Evolutionary conservation across 495 filamentous ascomycete species (phyloP).

Genomic region (Cudoniella acicularis): DNA sequence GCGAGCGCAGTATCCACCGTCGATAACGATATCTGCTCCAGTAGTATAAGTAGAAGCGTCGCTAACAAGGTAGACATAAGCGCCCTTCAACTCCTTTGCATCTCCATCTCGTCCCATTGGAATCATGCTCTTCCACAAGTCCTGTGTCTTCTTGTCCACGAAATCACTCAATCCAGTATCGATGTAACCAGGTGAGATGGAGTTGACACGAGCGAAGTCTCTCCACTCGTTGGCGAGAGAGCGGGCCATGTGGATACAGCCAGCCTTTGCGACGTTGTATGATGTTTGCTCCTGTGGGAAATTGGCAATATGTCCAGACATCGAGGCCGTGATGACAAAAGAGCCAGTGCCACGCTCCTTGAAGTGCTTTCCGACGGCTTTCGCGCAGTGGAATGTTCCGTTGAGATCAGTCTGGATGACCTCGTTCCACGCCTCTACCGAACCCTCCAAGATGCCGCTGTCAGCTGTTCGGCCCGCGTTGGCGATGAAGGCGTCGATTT

Average conservation of each 20-base stretch:
- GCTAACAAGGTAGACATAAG: constrained; percentile 71
- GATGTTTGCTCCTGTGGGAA: constrained; percentile 74
- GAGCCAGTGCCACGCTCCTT: constrained; percentile 56
- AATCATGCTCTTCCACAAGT: constrained; percentile 74
- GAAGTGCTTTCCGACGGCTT: constrained; percentile 62
- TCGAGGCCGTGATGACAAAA: constrained; percentile 62
- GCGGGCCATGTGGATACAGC: constrained; percentile 41
- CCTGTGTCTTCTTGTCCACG: constrained; percentile 63
- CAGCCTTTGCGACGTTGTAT: constrained; percentile 79
- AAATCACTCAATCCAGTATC: constrained; percentile 77
- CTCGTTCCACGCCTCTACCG: constrained; percentile 62
- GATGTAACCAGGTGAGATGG: constrained; percentile 74
- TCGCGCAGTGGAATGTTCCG: constrained; percentile 66
- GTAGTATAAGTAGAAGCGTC: constrained; percentile 60
- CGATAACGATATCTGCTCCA: constrained; percentile 50
- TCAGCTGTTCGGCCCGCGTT: constrained; percentile 66
- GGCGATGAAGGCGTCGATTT: constrained; percentile 64
- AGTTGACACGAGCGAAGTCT: constrained; percentile 72
- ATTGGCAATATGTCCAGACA: constrained; percentile 70
- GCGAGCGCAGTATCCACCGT: constrained; percentile 48
- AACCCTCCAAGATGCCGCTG: constrained; percentile 58
- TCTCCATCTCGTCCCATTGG: constrained; percentile 70
- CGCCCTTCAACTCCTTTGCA: constrained; percentile 81
- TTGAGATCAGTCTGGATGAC: constrained; percentile 63
- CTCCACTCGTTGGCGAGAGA: constrained; percentile 75